Evolutionary conservation across 2,329 filamentous ascomycete species (phyloP).

Genomic region (Daldinia sp.): DNA sequence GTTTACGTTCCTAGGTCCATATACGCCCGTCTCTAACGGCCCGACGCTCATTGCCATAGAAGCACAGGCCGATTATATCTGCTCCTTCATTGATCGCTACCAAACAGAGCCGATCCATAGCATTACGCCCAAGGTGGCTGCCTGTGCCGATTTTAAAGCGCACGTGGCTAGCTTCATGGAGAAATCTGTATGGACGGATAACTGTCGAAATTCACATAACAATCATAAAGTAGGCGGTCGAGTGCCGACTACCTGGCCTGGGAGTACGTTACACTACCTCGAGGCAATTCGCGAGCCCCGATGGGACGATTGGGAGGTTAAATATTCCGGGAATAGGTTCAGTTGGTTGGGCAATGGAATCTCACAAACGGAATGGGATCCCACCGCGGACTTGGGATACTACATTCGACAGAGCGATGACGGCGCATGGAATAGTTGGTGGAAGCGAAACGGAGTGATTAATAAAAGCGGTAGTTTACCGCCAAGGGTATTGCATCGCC

Average conservation of each 20-base stretch:
- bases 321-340: constrained; percentile 55
- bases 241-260: constrained; percentile 60
- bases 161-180: constrained; percentile 60
- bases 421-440: background rate
- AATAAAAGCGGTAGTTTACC: background rate
- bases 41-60: constrained; percentile 54
- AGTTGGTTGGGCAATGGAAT: constrained; percentile 59
- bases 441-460: background rate
- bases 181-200: constrained; percentile 59
- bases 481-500: background rate
- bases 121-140: constrained; percentile 59
- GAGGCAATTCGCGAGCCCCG: constrained; percentile 60
- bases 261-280: constrained; percentile 63
- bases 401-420: constrained; percentile 33
- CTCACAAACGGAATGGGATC: constrained; percentile 57
- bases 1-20: constrained; percentile 57
- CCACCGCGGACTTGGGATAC: constrained; percentile 54
- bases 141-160: constrained; percentile 57
- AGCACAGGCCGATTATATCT: constrained; percentile 62
- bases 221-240: constrained; percentile 57
- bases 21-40: constrained; percentile 56
- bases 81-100: constrained; percentile 62
- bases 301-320: constrained; percentile 61
- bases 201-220: constrained; percentile 64
- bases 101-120: constrained; percentile 60